Base-by-base conservation (phyloP, 2,329 filamentous ascomycete genomes). In the Sarocladium oryzae region DNA sequence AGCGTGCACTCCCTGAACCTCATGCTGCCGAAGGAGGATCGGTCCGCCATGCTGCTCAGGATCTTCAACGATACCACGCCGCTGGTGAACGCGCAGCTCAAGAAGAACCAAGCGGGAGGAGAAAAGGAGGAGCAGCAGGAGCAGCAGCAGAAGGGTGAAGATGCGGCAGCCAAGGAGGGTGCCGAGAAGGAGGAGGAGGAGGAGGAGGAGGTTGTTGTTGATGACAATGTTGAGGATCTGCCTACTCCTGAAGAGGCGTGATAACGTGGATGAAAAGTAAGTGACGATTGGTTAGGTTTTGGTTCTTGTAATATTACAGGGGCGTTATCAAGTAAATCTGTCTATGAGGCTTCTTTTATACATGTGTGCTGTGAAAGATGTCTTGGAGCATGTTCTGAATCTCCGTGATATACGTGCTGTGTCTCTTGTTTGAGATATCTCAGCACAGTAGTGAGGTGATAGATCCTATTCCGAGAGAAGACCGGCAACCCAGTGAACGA, bases 21-120 rank as follows among this genome's bases (percentile, higher is more conserved):
- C 51, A 99, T 99, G 93, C 76, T 99, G 63, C 92, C 93, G 48
- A 99, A 99, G 74, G 93, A 99, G 67, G 93, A 99, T 58, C 82
- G 93, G 15, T 85, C 84, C 21, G 93, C 93, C 1, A 95, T 97
- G 89, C 73, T 97, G 59, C 75, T 97, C 56, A 79, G 93, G 20
- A 76, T 99, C 54, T 99, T 86, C 72, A 95, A 96, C 64, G 92
- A 97, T 60, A 86, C 86, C 24, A 86, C 88, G 0, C 89, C 89
- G 3, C 76, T 96, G 45, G 79, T 95, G 56, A 95, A 93, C 65
- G 79, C 79, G 58, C 75, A 73, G 15, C 68, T 79, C 37, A 72
- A 78, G 61, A 75, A 77, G 63, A 65, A 77, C 32, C 64, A 74
- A 23, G 26, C 20, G 8, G 9, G 6, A 7, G 33, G 6, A n/a